These are phyloP conservation scores for Myxozyma vanderwaltii DNA, from an alignment of 805 yeast species.

Conservation along the genomic window DNA sequence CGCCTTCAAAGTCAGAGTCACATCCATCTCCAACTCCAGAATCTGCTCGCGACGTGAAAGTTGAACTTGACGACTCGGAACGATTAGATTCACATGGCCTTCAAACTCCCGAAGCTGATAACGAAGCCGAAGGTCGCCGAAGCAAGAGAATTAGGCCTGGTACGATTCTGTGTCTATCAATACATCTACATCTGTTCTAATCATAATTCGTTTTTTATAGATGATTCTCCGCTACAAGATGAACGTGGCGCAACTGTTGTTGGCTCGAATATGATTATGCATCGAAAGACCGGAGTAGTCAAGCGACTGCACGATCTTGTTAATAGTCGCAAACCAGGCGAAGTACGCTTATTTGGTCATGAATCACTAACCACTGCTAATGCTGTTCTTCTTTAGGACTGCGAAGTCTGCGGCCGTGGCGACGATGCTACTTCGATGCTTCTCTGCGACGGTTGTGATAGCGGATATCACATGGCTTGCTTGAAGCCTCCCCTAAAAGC, in stretches of 20 bases:
- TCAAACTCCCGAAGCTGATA: not conserved
- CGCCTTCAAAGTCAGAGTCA: not conserved
- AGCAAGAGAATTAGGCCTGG: conserved; percentile 16
- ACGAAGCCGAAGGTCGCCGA: conserved; percentile 6
- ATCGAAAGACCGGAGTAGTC: conserved; percentile 21
- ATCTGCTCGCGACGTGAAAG: conserved; percentile 1
- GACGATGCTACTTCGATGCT: conserved; percentile 27
- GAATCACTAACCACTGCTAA: not conserved
- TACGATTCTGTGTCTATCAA: not conserved
- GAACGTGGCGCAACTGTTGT: conserved; percentile 18
- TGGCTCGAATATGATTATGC: conserved; percentile 25
- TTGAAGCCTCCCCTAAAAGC: conserved; percentile 56
- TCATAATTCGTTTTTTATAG: not conserved
- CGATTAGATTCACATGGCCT: not conserved
- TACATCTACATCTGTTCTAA: not conserved
- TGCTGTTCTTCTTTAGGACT: conserved; percentile 24
- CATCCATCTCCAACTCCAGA: not conserved
- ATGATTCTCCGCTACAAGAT: not conserved
- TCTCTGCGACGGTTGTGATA: conserved; percentile 73
- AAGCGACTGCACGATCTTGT: conserved; percentile 14
- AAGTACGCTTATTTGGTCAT: conserved; percentile 4
- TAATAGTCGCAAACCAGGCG: conserved; percentile 20
- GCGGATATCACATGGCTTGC: conserved; percentile 67
- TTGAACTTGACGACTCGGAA: not conserved
- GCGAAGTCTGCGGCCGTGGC: conserved; percentile 39